Evolutionary conservation across 1,284 basidiomycete species (phyloP), one percentile per base, ranked within the genome.

Genomic region (Ceratobasidium theobromae): DNA sequence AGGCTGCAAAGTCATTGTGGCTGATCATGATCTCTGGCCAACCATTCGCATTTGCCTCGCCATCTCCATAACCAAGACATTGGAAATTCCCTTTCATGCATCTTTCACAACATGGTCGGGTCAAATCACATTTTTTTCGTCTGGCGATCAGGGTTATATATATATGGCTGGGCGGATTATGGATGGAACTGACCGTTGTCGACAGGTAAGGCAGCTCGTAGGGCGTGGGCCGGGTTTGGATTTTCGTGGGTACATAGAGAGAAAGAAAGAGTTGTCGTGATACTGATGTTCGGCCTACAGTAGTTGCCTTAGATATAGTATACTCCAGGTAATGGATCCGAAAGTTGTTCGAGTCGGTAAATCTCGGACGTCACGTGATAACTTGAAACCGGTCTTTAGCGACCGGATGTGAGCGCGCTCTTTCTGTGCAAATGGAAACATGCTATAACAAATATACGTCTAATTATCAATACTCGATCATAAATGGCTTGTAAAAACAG

Each of bases 51-150:
- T 25, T 6, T 3, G 45, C 6, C 3, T 46, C 46, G 46, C 5
- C 3, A 48, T 48, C 45, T 18, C 32, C 12, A 38, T 64, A 64
- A 6, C 58, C 58, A 25, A 52, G 58, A 38, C 58, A 64, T 11
- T 64, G 16, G 27, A 64, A 52, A 11, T 28, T 28, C 1, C 48
- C 48, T 8, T 27, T 52, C 23, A 41, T n/a, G 25, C 58, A 64
- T 25, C 58, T 40, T 9, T 52, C 48, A 40, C 58, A 64, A 8
- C 11, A 3, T 21, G 58, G 58, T 2, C 35, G 3, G 16, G 58
- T 21, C 30, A 27, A 28, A 40, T 64, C 58, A 27, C 58, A 64
- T 32, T 64, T 51, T 11, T 64, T 64, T 11, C 58, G 58, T 38
- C 58, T 64, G 35, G 1, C 5, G 6, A 48, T 27, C 40, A 30